Evolutionary conservation across 1,284 basidiomycete genomes (phyloP).

Genomic region (Bondarzewia mesenterica): DNA sequence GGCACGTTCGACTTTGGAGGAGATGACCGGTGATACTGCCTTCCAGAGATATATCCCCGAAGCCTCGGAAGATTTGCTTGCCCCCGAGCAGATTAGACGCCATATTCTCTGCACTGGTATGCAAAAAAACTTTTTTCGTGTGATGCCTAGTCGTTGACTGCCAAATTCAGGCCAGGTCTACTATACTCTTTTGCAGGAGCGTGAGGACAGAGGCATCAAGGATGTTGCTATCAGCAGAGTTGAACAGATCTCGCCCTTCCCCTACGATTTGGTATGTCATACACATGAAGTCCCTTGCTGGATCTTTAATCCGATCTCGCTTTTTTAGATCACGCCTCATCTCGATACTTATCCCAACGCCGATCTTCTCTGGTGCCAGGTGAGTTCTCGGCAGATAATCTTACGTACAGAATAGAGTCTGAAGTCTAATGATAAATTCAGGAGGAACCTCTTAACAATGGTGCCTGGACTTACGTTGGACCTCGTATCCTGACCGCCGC

Average conservation of each 20-base stretch:
- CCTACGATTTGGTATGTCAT: slow-evolving; percentile 75
- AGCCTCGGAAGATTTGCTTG: slow-evolving; percentile 57
- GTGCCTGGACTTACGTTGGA: slow-evolving; percentile 89
- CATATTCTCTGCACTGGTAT: slow-evolving; percentile 84
- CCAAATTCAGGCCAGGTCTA: slow-evolving; percentile 79
- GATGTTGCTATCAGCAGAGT: slow-evolving; percentile 91
- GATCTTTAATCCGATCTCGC: slow-evolving; percentile 8
- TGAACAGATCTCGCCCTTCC: slow-evolving; percentile 94
- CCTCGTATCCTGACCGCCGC: slow-evolving; percentile 82
- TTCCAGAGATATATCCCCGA: slow-evolving; percentile 96
- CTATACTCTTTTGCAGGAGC: slow-evolving; percentile 81
- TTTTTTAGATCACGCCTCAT: slow-evolving; percentile 67
- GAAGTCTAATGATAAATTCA: slow-evolving; percentile 16
- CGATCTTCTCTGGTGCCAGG: slow-evolving; percentile 86
- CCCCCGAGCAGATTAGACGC: slow-evolving; percentile 82
- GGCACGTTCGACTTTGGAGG: slow-evolving; percentile 80
- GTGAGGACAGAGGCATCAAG: slow-evolving; percentile 83
- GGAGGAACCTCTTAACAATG: slow-evolving; percentile 90
- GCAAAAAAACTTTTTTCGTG: slow-evolving; percentile 1
- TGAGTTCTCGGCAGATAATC: slow-evolving; percentile 18
- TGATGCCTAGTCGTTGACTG: not conserved
- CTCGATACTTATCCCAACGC: slow-evolving; percentile 96
- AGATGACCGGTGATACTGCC: slow-evolving; percentile 83
- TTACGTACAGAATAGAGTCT: too few species aligned
- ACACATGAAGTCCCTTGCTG: not conserved